Base-by-base conservation (phyloP, 1,139 yeast genomes). In the Nakaseomyces bracarensis region DNA sequence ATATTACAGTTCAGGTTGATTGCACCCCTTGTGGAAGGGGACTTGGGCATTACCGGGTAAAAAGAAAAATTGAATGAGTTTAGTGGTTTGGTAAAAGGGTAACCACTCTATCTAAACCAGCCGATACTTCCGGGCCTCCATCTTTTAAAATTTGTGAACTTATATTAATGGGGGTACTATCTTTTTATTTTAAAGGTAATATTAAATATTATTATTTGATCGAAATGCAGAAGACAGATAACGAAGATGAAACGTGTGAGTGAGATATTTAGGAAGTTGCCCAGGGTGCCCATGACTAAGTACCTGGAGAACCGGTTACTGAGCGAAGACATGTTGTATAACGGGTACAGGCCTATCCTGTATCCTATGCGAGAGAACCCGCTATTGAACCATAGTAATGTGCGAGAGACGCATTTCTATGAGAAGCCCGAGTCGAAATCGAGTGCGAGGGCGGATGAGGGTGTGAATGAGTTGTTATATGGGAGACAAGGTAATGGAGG, bases 311-410 rank as follows among this genome's bases (percentile, higher is more conserved):
- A 51, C 9, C 46, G 49, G 20, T 52, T 52, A 38, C 46, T 60
- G 21, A 47, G 51, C 8, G 47, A 52, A 10, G 64, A 60, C 44
- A 56, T 58, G 15, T 44, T 60, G 36, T 58, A 51, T 41, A 54
- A 57, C 45, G 63, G 64, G 22, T 58, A 60, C 46, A 44, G 61
- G 35, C 64, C 64, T 1, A 48, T 58, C 8, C 52, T 49, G 43
- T 56, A 57, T 39, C 64, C 64, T 1, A 57, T 58, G 34, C 49
- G 46, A 42, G 61, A 58, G 42, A 60, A 58, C 41, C 64, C 64
- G 23, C 43, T 59, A 27, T 53, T 57, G 40, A 18, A 21, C 34
- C 39, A 37, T 26, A 20, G 33, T n/a, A 21, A 36, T 25, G 35
- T 25, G 29, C 28, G 23, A 14, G 34, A 33, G 36, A 33, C 36